A percentile compares a stretch with the other conserved stretches of the same genome.
Evolutionary conservation across 371 early-diverging fungal species (phyloP).

Genomic region (Choanephora cucurbitarum): DNA sequence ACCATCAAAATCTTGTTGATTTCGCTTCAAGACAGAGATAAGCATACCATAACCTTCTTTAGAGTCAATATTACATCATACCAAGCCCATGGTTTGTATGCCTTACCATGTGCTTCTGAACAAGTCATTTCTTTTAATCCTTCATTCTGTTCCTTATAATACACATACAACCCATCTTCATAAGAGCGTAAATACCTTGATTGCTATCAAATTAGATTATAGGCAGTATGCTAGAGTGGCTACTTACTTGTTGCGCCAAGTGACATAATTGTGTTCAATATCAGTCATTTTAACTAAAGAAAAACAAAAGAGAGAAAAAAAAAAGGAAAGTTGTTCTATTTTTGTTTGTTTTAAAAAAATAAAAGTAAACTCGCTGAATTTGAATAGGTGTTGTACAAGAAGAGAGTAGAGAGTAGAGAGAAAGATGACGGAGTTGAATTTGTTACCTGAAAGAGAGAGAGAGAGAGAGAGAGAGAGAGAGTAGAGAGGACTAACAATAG

Average conservation of each 20-base stretch:
- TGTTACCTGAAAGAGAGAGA: no score
- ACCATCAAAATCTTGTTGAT: slow-evolving; percentile 65
- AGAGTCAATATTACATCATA: no score
- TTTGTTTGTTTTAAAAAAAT: no score
- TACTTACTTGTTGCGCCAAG: slow-evolving; percentile 39
- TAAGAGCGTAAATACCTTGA: slow-evolving; percentile 48
- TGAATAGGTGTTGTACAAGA: neutral
- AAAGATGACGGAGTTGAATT: neutral
- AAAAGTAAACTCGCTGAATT: no score
- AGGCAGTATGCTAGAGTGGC: no score
- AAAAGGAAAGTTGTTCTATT: neutral
- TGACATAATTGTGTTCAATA: slow-evolving; percentile 34
- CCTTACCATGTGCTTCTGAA: slow-evolving; percentile 55
- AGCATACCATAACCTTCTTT: slow-evolving; percentile 71
- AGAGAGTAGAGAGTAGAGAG: neutral
- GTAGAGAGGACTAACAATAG: no score
- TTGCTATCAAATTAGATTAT: neutral
- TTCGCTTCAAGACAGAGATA: slow-evolving; percentile 59
- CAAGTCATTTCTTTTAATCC: slow-evolving; percentile 45
- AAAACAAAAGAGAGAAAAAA: slow-evolving; percentile 6
- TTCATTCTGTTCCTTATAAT: slow-evolving; percentile 51
- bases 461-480: no score
- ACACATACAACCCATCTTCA: slow-evolving; percentile 45
- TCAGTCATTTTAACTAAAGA: slow-evolving; percentile 27
- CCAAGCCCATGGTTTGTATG: no score